Conservation (phyloP, 306 rosid genomes). For the Glycine tomentella region DNA sequence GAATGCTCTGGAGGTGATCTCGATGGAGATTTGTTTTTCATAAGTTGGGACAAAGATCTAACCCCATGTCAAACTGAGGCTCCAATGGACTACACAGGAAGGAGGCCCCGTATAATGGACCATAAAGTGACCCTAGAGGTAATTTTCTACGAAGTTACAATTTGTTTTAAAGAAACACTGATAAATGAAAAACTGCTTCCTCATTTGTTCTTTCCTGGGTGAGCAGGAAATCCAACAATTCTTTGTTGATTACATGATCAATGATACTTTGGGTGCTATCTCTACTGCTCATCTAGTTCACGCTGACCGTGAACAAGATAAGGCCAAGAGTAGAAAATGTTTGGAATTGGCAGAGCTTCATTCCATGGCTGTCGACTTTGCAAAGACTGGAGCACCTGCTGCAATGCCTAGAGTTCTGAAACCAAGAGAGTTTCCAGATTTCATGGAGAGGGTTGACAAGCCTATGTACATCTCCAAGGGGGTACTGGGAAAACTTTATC, state of each 20-base stretch:
- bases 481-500: slow-evolving; percentile 80
- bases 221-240: slow-evolving; percentile 87
- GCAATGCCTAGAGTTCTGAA: slow-evolving; percentile 81
- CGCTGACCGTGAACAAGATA: slow-evolving; percentile 79
- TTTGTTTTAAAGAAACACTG: neutral
- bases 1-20: slow-evolving; percentile 99
- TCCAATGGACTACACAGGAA: slow-evolving; percentile 87
- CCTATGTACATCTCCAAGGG: slow-evolving; percentile 77
- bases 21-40: slow-evolving; percentile 90
- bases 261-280: slow-evolving; percentile 91
- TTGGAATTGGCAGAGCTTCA: slow-evolving; percentile 81
- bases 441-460: slow-evolving; percentile 84
- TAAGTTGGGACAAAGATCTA: slow-evolving; percentile 83
- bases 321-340: slow-evolving; percentile 76
- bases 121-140: slow-evolving; percentile 89
- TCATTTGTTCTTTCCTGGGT: slow-evolving; percentile 35
- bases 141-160: slow-evolving; percentile 24
- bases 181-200: slow-evolving; percentile 30
- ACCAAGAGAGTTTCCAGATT: slow-evolving; percentile 87
- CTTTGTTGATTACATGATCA: slow-evolving; percentile 93
- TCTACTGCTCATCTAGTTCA: slow-evolving; percentile 94
- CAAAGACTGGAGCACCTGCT: slow-evolving; percentile 96
- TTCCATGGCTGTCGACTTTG: slow-evolving; percentile 98
- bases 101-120: slow-evolving; percentile 88
- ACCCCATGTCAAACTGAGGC: slow-evolving; percentile 66